A percentile compares a stretch with the other conserved stretches of the same genome.
Conservation (phyloP, 352 stramenopile species). For the Globisporangium cylindrosporum region DNA sequence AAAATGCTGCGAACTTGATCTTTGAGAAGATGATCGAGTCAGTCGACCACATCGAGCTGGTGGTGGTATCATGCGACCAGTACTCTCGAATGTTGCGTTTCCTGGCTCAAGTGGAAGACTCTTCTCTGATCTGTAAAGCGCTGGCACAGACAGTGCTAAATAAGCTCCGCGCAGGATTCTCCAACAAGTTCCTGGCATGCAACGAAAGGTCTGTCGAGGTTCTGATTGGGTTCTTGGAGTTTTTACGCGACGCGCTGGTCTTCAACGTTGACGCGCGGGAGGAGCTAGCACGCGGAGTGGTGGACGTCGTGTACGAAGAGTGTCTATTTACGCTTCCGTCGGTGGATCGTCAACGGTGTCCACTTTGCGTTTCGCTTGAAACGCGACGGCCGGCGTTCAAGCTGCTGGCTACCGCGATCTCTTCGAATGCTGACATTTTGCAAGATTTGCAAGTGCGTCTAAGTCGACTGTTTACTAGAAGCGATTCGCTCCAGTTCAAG, state of each 20-base stretch:
- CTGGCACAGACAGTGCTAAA: conserved; percentile 48
- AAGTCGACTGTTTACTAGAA: conserved; percentile 57
- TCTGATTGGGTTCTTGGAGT: conserved; percentile 73
- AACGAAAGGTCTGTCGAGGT: conserved; percentile 71
- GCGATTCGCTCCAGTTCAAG: conserved; percentile 57
- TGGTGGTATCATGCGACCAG: conserved; percentile 62
- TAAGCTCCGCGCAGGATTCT: conserved; percentile 72
- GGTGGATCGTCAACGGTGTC: conserved; percentile 55
- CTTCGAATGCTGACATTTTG: conserved; percentile 58
- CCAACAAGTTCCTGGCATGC: conserved; percentile 73
- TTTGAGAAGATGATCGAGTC: conserved; percentile 74
- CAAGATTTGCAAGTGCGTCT: conserved; percentile 56
- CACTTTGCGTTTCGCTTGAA: conserved; percentile 74
- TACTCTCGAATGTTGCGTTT: conserved; percentile 71
- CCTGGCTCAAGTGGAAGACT: conserved; percentile 57
- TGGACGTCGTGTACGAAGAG: conserved; percentile 83
- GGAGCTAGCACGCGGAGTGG: conserved; percentile 56
- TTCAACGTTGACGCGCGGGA: conserved; percentile 48
- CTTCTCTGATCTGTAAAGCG: conserved; percentile 43
- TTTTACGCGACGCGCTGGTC: conserved; percentile 66
- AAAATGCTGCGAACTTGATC: conserved; percentile 37
- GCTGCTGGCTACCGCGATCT: conserved; percentile 76
- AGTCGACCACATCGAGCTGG: conserved; percentile 56
- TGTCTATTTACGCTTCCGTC: conserved; percentile 82
- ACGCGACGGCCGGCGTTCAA: conserved; percentile 80